These are phyloP conservation scores for Mortierella sp. DNA, from an alignment of 371 early-diverging fungal genomes.

Conservation along the genomic window DNA sequence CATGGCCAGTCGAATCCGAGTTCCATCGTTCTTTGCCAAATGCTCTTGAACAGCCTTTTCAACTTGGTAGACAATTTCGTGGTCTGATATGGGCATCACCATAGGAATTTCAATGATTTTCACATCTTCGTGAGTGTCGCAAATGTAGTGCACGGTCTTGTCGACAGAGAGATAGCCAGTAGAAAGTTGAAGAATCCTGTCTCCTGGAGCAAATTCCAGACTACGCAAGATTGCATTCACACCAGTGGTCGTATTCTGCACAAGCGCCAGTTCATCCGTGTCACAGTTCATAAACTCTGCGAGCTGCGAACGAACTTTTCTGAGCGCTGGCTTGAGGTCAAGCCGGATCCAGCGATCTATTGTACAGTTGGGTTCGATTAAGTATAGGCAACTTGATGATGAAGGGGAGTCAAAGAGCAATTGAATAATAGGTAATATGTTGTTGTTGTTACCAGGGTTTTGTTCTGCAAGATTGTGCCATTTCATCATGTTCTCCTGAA, in stretches of 20 bases:
- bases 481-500: conserved; percentile 42
- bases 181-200: conserved; percentile 57
- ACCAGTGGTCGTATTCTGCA: conserved; percentile 62
- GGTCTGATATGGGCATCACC: conserved; percentile 46
- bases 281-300: conserved; percentile 57
- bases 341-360: conserved; percentile 45
- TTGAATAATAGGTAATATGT: not conserved
- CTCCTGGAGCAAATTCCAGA: conserved; percentile 55
- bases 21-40: conserved; percentile 47
- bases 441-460: conserved; percentile 41
- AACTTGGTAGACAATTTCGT: conserved; percentile 54
- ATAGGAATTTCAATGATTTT: conserved; percentile 44
- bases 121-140: conserved; percentile 51
- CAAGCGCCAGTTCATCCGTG: conserved; percentile 59
- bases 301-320: conserved; percentile 30
- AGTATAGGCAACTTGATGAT: not conserved
- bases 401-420: not conserved
- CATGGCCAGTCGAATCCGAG: conserved; percentile 63
- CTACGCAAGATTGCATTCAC: conserved; percentile 61
- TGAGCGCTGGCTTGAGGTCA: conserved; percentile 32
- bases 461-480: conserved; percentile 44
- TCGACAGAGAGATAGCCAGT: conserved; percentile 66
- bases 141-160: conserved; percentile 54
- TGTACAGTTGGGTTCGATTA: too few species aligned
- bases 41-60: conserved; percentile 57